Evolutionary conservation across 805 yeast genomes (phyloP).

Genomic region (Metschnikowia gruessii): DNA sequence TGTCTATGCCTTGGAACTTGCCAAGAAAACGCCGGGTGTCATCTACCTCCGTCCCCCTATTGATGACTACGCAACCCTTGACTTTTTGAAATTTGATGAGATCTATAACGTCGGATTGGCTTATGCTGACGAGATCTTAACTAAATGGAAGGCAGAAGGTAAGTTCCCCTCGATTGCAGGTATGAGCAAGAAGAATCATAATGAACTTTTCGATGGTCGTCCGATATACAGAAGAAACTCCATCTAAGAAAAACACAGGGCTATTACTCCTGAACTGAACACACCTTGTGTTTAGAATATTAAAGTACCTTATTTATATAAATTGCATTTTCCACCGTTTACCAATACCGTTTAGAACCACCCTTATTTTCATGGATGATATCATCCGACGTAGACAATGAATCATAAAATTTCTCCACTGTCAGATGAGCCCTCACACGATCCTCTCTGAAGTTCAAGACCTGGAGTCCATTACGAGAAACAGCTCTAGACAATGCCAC

Average conservation of each 20-base stretch:
- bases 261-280: neutral
- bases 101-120: constrained; percentile 76
- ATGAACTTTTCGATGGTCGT: constrained; percentile 8
- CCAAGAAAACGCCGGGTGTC: constrained; percentile 81
- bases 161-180: constrained; percentile 66
- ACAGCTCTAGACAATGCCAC: constrained; percentile 77
- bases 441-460: constrained; percentile 16
- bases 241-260: constrained; percentile 3
- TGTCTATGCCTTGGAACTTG: constrained; percentile 86
- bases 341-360: neutral
- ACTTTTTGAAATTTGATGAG: constrained; percentile 88
- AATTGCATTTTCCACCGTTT: neutral
- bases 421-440: constrained; percentile 17
- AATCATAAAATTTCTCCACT: constrained; percentile 17
- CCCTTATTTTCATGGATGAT: constrained; percentile 1
- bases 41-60: constrained; percentile 91
- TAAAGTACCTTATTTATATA: too few species aligned
- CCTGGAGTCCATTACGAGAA: constrained; percentile 20
- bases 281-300: neutral
- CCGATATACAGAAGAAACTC: constrained; percentile 18
- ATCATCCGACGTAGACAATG: constrained; percentile 28
- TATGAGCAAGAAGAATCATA: constrained; percentile 9
- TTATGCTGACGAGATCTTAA: constrained; percentile 62
- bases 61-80: constrained; percentile 86
- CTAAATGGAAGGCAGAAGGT: constrained; percentile 49